Conservation (phyloP, 2,329 filamentous ascomycete genomes). For the Ceratocystiopsis sp. region DNA sequence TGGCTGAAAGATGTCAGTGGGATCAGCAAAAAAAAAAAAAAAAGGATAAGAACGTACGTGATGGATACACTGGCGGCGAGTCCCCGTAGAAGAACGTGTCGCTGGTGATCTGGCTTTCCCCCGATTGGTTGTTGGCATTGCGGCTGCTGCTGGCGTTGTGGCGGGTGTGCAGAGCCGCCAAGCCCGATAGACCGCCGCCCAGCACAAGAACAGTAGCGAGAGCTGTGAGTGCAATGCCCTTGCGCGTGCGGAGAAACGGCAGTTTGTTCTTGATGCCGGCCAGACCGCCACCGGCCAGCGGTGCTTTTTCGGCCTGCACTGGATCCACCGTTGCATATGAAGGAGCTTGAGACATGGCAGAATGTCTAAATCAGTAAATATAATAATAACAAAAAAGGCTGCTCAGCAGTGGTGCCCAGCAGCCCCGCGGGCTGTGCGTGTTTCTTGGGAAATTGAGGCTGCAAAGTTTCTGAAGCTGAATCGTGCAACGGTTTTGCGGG, state of each 20-base stretch:
- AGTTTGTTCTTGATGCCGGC: conserved; percentile 1
- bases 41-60: conserved; percentile 21
- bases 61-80: conserved; percentile 33
- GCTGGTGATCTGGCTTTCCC: conserved; percentile 16
- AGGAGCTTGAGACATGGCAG: too few species aligned
- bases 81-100: conserved; percentile 31
- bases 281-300: too few species aligned
- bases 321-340: too few species aligned
- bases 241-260: conserved; percentile 16
- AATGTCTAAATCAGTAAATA: too few species aligned
- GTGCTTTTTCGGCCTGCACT: too few species aligned
- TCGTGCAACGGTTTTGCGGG: too few species aligned
- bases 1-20: conserved; percentile 16
- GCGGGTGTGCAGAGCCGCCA: conserved; percentile 16
- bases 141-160: neutral
- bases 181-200: conserved; percentile 18
- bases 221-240: conserved; percentile 14
- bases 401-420: too few species aligned
- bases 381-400: too few species aligned
- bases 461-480: too few species aligned
- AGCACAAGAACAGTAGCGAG: conserved; percentile 16
- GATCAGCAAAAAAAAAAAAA: neutral
- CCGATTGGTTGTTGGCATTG: neutral
- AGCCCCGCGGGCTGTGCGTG: too few species aligned
- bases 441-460: too few species aligned